Percentiles rank a stretch among this genome's conserved stretches.
phyloP scores from a whole-genome alignment of 2,329 filamentous ascomycete genomes.

The Rhinocladiella similis region DNA sequence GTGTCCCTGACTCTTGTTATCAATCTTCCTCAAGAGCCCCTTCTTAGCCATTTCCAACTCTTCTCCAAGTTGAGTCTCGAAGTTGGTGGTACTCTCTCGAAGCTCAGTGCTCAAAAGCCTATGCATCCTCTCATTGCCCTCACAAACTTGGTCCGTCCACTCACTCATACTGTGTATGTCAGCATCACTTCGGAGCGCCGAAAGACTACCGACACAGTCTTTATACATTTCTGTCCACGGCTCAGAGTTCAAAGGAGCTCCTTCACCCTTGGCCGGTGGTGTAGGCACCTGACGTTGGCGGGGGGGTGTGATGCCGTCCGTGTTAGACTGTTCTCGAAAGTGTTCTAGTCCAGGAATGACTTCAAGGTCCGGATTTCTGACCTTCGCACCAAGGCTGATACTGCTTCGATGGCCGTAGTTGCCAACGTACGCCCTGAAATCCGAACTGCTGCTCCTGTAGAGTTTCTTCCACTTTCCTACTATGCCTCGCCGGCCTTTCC shows the following conservation, averaged over 20 bases:
- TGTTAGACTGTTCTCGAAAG: background rate
- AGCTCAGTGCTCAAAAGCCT: constrained; percentile 7
- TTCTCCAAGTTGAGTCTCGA: constrained; percentile 12
- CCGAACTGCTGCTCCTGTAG: constrained; percentile 25
- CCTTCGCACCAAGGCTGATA: constrained; percentile 20
- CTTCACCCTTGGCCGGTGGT: background rate
- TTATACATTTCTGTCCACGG: constrained; percentile 19
- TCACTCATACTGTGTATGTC: constrained; percentile 7
- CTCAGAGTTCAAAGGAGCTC: background rate
- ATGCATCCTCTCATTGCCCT: background rate
- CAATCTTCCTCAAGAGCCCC: constrained; percentile 18
- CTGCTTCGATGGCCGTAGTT: constrained; percentile 26
- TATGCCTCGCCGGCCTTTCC: constrained; percentile 13
- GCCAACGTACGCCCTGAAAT: constrained; percentile 20
- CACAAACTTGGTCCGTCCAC: background rate
- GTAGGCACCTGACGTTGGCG: background rate
- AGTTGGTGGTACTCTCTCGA: constrained; percentile 18
- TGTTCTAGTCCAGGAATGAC: constrained; percentile 15
- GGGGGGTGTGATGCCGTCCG: background rate
- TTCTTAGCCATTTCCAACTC: constrained; percentile 13
- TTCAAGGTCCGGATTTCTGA: constrained; percentile 29
- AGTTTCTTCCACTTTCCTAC: constrained; percentile 19
- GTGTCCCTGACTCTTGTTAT: constrained; percentile 4
- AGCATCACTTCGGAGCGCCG: constrained; percentile 19
- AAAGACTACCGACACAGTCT: constrained; percentile 23